Evolutionary conservation across 2,329 filamentous ascomycete genomes (phyloP), one percentile per base, ranked within the genome.

Genomic region (Hypoxylon sp.): DNA sequence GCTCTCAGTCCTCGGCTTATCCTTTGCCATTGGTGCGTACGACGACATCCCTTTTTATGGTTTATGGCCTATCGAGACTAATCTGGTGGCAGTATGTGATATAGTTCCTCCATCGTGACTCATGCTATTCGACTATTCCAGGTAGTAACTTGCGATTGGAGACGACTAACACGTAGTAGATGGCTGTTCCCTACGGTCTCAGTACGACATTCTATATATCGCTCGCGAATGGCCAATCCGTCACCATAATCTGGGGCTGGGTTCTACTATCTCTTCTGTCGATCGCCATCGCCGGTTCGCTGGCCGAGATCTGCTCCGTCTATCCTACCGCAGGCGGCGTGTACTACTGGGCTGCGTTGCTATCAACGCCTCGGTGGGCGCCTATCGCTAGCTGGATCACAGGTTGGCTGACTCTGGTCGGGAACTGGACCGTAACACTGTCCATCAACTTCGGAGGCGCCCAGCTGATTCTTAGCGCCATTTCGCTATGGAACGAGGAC

Each of bases 211-310:
- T 92, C 66, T 88, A 87, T 78, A 89, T 91, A 74, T 88, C 87
- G 20, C 81, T 92, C 26, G 85, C 85, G 16, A 88, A 92, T 75
- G 90, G 90, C 20, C 87, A 91, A 75, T 84, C 83, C 44, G 89
- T 92, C 14, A 91, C 88, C 22, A 84, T 92, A 40, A 79, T 92
- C 69, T 92, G 87, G 83, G 90, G 90, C 40, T 92, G 86, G 88
- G 83, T 91, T 2, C 77, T 90, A 32, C 85, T 91, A 26, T 88
- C 87, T 3, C 75, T 90, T 36, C 86, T 91, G 69, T 89, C 86
- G 9, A 80, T 87, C 61, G 82, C 81, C 61, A 90, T 91, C 68
- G 88, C 89, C 52, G 86, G 87, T 28, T 90, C 87, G 11, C 79
- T 91, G 57, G 89, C 88, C 16, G 89, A 91, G 76, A 91, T 91